Evolutionary conservation across 768 basidiomycete genomes (phyloP).

Genomic region (Tylopilus intermedius): DNA sequence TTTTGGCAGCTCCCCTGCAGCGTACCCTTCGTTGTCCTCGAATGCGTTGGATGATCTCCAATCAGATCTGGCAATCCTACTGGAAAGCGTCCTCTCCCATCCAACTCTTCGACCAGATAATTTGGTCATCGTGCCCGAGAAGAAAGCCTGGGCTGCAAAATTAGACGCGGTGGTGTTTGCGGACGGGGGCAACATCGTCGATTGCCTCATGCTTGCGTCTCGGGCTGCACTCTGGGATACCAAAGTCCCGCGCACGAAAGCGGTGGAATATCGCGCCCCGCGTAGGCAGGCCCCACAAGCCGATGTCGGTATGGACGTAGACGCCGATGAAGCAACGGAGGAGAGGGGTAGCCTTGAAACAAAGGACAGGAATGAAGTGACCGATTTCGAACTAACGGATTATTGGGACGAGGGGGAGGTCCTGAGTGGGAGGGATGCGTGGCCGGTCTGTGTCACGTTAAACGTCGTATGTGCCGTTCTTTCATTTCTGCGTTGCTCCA

Average conservation of each 20-base stretch:
- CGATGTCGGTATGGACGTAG: slow-evolving; percentile 48
- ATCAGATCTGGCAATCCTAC: slow-evolving; percentile 59
- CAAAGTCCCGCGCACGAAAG: slow-evolving; percentile 68
- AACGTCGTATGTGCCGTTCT: slow-evolving; percentile 54
- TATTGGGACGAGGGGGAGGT: slow-evolving; percentile 82
- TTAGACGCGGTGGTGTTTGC: slow-evolving; percentile 72
- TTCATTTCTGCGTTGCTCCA: background rate
- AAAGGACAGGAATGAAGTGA: slow-evolving; percentile 41
- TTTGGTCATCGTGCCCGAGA: slow-evolving; percentile 51
- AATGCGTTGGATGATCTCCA: slow-evolving; percentile 71
- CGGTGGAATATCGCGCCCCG: slow-evolving; percentile 59
- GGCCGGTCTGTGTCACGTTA: slow-evolving; percentile 76
- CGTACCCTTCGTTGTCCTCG: slow-evolving; percentile 66
- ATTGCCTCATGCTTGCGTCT: slow-evolving; percentile 75
- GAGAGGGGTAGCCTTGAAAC: slow-evolving; percentile 54
- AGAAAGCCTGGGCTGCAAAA: slow-evolving; percentile 72
- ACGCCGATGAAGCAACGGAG: slow-evolving; percentile 30
- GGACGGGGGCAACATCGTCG: slow-evolving; percentile 71
- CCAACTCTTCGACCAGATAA: slow-evolving; percentile 62
- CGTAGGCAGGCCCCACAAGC: slow-evolving; percentile 32
- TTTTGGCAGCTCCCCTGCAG: slow-evolving; percentile 63
- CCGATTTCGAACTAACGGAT: slow-evolving; percentile 84
- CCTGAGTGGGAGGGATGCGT: slow-evolving; percentile 54
- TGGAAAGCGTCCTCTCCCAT: slow-evolving; percentile 64
- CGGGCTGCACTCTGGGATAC: slow-evolving; percentile 79